These are phyloP conservation scores for Apiotrichum akiyoshidainum DNA, from an alignment of 1,284 basidiomycete genomes.

Conservation along the genomic window DNA sequence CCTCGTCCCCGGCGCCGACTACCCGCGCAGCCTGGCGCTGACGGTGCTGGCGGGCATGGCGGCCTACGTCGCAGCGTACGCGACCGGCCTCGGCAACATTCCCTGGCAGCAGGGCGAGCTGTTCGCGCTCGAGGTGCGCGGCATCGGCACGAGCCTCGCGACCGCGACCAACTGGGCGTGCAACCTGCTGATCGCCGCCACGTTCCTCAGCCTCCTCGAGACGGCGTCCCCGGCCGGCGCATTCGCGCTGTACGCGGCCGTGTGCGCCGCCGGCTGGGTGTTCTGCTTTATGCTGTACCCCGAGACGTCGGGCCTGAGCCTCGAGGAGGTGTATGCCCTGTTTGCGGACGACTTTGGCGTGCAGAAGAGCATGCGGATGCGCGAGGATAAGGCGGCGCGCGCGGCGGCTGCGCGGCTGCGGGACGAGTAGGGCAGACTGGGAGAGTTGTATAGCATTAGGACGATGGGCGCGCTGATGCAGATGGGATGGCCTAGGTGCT, in stretches of 20 bases:
- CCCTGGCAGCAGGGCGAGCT: constrained; percentile 86
- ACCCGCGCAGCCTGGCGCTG: constrained; percentile 64
- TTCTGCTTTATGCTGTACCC: constrained; percentile 71
- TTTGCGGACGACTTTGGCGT: constrained; percentile 54
- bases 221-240: constrained; percentile 71
- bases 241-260: constrained; percentile 73
- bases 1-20: constrained; percentile 63
- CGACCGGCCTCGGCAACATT: constrained; percentile 71
- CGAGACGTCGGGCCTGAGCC: constrained; percentile 58
- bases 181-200: constrained; percentile 74
- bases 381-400: constrained; percentile 9
- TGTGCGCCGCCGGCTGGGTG: constrained; percentile 67
- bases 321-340: constrained; percentile 54
- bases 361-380: constrained; percentile 43
- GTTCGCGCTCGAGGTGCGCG: constrained; percentile 71
- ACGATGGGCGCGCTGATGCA: too few relatives aligned
- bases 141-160: constrained; percentile 73
- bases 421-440: not conserved
- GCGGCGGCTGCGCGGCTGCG: not conserved
- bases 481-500: too few relatives aligned
- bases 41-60: constrained; percentile 76
- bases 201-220: constrained; percentile 70
- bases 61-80: constrained; percentile 76
- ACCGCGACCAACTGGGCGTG: constrained; percentile 74
- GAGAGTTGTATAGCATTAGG: too few relatives aligned